phyloP scores from a whole-genome alignment of 345 rosid genomes.

The Citrus sp. region DNA sequence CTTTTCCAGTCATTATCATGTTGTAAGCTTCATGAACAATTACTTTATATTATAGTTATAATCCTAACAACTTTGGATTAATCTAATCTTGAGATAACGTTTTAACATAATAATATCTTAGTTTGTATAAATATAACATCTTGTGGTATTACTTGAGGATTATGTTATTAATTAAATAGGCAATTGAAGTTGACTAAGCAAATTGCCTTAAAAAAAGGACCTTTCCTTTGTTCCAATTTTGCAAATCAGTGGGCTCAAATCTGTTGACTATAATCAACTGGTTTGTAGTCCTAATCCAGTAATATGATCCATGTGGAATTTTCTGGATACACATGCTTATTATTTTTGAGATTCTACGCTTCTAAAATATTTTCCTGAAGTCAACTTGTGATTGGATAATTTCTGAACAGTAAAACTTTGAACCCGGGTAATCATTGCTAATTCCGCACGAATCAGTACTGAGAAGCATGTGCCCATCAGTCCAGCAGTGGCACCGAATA shows the following conservation, averaged over 20 bases:
- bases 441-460: not conserved
- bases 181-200: not conserved
- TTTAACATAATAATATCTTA: not conserved
- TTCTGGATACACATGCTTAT: not conserved
- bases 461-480: not conserved
- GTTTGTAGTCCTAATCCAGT: not conserved
- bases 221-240: not conserved
- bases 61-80: not conserved
- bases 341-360: not conserved
- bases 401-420: not conserved
- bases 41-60: not conserved
- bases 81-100: not conserved
- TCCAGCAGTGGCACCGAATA: not conserved
- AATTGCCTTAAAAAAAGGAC: not conserved
- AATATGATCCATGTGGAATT: not conserved
- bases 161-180: not conserved
- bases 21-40: too few species aligned
- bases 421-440: not conserved
- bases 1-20: too few species aligned
- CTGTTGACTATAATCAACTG: constrained; percentile 6
- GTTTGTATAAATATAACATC: not conserved
- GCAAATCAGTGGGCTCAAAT: not conserved
- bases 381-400: not conserved
- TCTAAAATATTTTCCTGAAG: not conserved
- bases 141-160: not conserved